Percentiles rank a stretch among this genome's conserved stretches.
phyloP scores from a whole-genome alignment of 495 filamentous ascomycete genomes.

The Entonaema liquescens region DNA sequence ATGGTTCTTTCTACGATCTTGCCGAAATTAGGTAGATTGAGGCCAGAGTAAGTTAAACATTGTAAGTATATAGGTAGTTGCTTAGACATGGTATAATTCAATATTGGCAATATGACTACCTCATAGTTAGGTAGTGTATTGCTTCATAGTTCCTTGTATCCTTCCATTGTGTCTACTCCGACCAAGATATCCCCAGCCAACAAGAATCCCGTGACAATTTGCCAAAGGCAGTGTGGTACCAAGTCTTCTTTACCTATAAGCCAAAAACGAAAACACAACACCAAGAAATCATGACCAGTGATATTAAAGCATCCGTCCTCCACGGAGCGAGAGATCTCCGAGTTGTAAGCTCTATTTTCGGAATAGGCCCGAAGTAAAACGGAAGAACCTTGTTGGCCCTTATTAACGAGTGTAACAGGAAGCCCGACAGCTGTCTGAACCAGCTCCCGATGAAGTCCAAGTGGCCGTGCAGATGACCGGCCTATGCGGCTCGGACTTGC shows the following conservation, averaged over 20 bases:
- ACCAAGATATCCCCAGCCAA: background rate
- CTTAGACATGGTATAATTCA: background rate
- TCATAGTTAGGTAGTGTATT: background rate
- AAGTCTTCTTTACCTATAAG: background rate
- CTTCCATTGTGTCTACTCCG: background rate
- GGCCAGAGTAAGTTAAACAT: background rate
- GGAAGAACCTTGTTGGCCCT: background rate
- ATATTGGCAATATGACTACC: background rate
- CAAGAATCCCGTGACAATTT: background rate
- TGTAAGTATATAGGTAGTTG: background rate
- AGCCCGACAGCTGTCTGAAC: conserved; percentile 52
- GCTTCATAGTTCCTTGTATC: background rate
- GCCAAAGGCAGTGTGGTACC: background rate
- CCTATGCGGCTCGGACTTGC: conserved; percentile 74
- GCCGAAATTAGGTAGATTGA: background rate
- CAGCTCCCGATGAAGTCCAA: conserved; percentile 62
- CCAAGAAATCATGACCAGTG: conserved; percentile 24
- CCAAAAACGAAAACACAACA: background rate
- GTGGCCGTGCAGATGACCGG: conserved; percentile 67
- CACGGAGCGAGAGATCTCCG: conserved; percentile 74
- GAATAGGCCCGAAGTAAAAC: conserved; percentile 1
- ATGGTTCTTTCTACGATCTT: background rate
- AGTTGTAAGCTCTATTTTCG: conserved; percentile 56
- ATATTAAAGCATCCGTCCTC: conserved; percentile 71
- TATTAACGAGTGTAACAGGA: conserved; percentile 51